Percentiles rank a stretch among this genome's conserved stretches.
These are phyloP conservation scores for Saussurea involucrata DNA, from an alignment of 129 eudicot species.

Conservation along the genomic window DNA sequence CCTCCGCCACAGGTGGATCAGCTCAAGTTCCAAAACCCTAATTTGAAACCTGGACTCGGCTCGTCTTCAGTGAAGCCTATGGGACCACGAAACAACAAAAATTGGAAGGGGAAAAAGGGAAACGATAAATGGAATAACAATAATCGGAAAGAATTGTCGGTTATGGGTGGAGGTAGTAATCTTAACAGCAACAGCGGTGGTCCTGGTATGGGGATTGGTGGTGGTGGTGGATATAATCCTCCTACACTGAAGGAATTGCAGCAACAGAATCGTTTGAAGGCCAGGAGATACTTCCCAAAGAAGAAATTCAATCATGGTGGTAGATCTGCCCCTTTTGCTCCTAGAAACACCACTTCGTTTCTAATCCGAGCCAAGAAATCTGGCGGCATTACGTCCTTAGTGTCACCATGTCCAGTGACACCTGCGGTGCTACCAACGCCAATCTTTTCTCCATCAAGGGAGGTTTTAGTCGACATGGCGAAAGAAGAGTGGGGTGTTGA, in stretches of 20 bases:
- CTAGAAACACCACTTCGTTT: slow-evolving; percentile 80
- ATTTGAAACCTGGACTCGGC: slow-evolving; percentile 24
- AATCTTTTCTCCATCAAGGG: slow-evolving; percentile 51
- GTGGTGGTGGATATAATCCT: slow-evolving; percentile 50
- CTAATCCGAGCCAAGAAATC: slow-evolving; percentile 79
- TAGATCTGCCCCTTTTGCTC: slow-evolving; percentile 73
- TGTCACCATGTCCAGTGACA: slow-evolving; percentile 81
- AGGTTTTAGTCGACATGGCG: slow-evolving; percentile 63
- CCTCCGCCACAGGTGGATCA: slow-evolving; percentile 42
- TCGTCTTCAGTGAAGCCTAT: slow-evolving; percentile 29
- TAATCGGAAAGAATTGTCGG: slow-evolving; percentile 23
- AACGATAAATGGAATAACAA: slow-evolving; percentile 47
- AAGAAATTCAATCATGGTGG: slow-evolving; percentile 53
- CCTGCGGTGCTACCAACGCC: slow-evolving; percentile 90
- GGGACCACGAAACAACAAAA: slow-evolving; percentile 46
- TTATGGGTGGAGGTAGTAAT: slow-evolving; percentile 8
- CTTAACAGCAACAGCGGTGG: neutral
- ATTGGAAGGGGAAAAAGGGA: slow-evolving; percentile 79
- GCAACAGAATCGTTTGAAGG: slow-evolving; percentile 74
- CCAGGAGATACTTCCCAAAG: slow-evolving; percentile 58
- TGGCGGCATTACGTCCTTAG: slow-evolving; percentile 78
- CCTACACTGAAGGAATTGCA: slow-evolving; percentile 66
- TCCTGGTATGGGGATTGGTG: slow-evolving; percentile 3
- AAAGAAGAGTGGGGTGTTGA: slow-evolving; percentile 65
- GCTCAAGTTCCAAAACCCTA: slow-evolving; percentile 47